Evolutionary conservation across 2,329 filamentous ascomycete genomes (phyloP).

Genomic region (Xylaria arbuscula): DNA sequence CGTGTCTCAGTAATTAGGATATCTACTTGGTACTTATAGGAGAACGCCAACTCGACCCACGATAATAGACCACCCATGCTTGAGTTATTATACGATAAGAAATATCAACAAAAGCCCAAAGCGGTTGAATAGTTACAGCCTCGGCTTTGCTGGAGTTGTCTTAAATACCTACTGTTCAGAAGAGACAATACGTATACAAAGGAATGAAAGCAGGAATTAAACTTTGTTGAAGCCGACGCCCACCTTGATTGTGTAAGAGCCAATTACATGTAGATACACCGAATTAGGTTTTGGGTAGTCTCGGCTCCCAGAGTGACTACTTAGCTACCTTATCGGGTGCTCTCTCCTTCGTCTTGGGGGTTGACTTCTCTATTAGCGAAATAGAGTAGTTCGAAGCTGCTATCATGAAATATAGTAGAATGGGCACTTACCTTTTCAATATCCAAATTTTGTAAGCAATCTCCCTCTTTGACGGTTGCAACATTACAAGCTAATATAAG

Average conservation of each 20-base stretch:
- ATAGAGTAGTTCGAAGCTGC: background rate
- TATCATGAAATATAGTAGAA: background rate
- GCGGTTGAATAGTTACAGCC: background rate
- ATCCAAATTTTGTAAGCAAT: background rate
- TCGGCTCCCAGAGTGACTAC: background rate
- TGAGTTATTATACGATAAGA: background rate
- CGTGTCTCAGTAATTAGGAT: too few relatives aligned
- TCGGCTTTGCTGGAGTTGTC: background rate
- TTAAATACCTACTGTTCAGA: background rate
- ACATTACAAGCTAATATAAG: background rate
- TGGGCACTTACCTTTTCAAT: background rate
- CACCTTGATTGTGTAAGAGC: too few relatives aligned
- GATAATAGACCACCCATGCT: background rate
- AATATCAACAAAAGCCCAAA: background rate
- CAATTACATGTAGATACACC: background rate
- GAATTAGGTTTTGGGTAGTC: background rate
- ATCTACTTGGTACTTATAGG: background rate
- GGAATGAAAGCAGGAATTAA: background rate
- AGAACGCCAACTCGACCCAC: background rate
- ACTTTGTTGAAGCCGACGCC: too few relatives aligned
- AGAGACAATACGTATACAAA: background rate
- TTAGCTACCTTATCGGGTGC: background rate
- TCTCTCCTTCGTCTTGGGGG: background rate
- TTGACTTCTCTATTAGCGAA: background rate
- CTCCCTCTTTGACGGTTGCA: constrained; percentile 7